Evolutionary conservation across 805 yeast species (phyloP).

Genomic region (Debaryomyces hansenii): DNA sequence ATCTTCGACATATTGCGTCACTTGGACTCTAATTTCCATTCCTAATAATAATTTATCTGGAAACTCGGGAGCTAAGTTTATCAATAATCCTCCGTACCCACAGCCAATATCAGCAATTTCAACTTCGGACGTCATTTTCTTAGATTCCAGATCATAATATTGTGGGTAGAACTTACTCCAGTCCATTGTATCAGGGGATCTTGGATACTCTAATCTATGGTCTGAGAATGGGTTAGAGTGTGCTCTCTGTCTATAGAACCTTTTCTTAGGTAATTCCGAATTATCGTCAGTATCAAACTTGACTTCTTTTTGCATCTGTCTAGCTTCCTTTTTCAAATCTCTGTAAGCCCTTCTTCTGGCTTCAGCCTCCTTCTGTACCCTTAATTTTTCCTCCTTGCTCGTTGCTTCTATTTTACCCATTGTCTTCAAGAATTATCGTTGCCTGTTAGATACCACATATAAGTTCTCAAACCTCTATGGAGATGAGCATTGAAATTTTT

Average conservation of each 20-base stretch:
- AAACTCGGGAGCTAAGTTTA: conserved; percentile 74
- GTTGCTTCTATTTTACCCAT: neutral
- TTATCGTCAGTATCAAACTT: conserved; percentile 34
- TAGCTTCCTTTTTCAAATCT: conserved; percentile 43
- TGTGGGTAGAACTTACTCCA: conserved; percentile 80
- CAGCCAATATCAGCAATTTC: conserved; percentile 97
- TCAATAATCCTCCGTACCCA: conserved; percentile 92
- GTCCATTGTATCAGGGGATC: conserved; percentile 78
- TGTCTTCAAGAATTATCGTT: neutral
- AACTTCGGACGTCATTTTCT: conserved; percentile 52
- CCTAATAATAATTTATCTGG: conserved; percentile 80
- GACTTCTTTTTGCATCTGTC: conserved; percentile 47
- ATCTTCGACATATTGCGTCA: conserved; percentile 95
- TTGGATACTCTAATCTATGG: conserved; percentile 87
- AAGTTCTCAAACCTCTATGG: neutral
- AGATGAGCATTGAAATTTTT: neutral
- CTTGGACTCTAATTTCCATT: conserved; percentile 98
- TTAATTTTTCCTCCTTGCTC: conserved; percentile 1
- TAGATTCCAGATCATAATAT: conserved; percentile 42
- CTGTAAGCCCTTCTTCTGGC: conserved; percentile 52
- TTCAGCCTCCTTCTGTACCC: conserved; percentile 25
- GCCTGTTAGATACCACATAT: no score
- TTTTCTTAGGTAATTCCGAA: conserved; percentile 71
- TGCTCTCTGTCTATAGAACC: conserved; percentile 93
- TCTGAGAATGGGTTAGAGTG: conserved; percentile 98